A percentile compares a stretch with the other conserved stretches of the same genome.
phyloP scores from a whole-genome alignment of 2,329 filamentous ascomycete species.

The Aspergillus caelatus region DNA sequence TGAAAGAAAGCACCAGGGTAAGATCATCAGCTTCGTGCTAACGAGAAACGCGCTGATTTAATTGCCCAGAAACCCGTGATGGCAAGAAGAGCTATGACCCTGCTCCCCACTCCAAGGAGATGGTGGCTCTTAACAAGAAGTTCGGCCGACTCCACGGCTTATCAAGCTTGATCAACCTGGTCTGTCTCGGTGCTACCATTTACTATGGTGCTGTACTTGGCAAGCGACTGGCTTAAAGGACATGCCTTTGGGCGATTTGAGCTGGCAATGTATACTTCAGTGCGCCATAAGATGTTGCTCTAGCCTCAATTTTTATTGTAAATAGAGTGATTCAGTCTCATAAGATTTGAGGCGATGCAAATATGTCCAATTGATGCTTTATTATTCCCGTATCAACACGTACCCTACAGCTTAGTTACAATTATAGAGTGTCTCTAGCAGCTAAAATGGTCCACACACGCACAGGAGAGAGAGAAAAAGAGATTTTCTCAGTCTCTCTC shows the following conservation, averaged over 20 bases:
- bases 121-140: slow-evolving; percentile 75
- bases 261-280: background rate
- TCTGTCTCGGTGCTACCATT: slow-evolving; percentile 68
- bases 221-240: slow-evolving; percentile 35
- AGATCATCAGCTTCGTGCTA: slow-evolving; percentile 27
- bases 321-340: background rate
- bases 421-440: too few relatives aligned
- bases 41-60: background rate
- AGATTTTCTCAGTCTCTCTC: too few relatives aligned
- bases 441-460: too few relatives aligned
- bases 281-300: background rate
- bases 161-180: slow-evolving; percentile 77
- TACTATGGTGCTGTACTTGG: slow-evolving; percentile 79
- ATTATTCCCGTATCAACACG: too few relatives aligned
- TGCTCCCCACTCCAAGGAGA: slow-evolving; percentile 79
- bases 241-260: background rate
- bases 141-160: slow-evolving; percentile 81
- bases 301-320: background rate
- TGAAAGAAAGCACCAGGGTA: slow-evolving; percentile 77
- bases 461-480: too few relatives aligned
- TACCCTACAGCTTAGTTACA: too few relatives aligned
- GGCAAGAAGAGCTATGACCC: slow-evolving; percentile 84
- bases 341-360: background rate
- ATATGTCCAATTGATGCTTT: background rate
- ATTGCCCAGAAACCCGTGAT: slow-evolving; percentile 70